Conservation (phyloP, 129 eudicot species). For the Oenanthe sinensis region DNA sequence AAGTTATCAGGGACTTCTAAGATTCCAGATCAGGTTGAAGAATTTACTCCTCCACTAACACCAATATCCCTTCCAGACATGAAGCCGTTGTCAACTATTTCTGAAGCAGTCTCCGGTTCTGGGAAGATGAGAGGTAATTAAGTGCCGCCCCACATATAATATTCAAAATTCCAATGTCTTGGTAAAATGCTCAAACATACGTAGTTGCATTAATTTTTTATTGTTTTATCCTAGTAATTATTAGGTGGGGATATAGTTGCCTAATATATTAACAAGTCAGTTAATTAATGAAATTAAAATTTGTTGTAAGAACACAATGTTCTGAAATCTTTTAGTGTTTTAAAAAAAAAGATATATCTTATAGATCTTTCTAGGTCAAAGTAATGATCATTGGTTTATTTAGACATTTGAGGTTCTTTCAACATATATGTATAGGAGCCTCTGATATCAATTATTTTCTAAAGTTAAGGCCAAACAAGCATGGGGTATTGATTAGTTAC, state of each 20-base stretch:
- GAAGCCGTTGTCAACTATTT: constrained; percentile 33
- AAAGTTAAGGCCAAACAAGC: neutral
- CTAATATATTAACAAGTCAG: neutral
- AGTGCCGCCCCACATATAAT: neutral
- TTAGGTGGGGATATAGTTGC: neutral
- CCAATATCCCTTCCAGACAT: constrained; percentile 53
- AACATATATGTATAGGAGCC: neutral
- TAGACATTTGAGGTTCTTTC: neutral
- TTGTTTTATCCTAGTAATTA: neutral
- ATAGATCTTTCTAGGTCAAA: neutral
- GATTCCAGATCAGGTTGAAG: constrained; percentile 27
- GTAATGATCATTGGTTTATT: neutral
- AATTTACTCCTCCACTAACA: constrained; percentile 61
- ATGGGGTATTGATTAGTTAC: neutral
- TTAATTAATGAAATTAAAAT: neutral
- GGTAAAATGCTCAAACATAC: neutral
- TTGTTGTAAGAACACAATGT: neutral
- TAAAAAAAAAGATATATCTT: neutral
- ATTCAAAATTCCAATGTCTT: neutral
- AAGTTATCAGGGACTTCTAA: constrained; percentile 36
- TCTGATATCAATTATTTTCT: neutral
- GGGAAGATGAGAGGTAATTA: constrained; percentile 50
- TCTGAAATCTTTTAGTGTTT: neutral
- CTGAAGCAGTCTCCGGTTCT: constrained; percentile 28
- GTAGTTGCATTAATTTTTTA: neutral